Base-by-base conservation (phyloP, 495 filamentous ascomycete genomes). In the Trichoderma reesei region DNA sequence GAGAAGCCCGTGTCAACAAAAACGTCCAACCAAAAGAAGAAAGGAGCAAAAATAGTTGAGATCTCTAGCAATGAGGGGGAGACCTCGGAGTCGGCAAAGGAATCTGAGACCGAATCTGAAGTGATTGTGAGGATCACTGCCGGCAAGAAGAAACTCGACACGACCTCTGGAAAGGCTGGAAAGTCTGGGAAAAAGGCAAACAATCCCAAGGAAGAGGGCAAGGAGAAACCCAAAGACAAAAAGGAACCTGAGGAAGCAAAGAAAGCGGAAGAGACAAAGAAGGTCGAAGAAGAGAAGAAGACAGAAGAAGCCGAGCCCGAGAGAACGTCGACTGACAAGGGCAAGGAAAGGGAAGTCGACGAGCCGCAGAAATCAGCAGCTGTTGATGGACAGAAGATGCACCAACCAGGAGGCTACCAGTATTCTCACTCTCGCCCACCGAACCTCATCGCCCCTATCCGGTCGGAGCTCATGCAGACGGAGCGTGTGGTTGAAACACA, bases 401-500 rank as follows among this genome's bases (percentile, higher is more conserved):
- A 39, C 0, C 61, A 63, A 31, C 36, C 41, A 16, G 60, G 64
- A 34, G 56, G 54, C 18, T 62, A 61, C 60, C 48, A 65, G 6
- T 61, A 63, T 34, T 59, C 65, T 1, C 20, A 64, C 5, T 59
- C 60, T 7, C 67, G 63, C 16, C 68, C 71, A 8, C 65, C 67
- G 0, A 67, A 73, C 59, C 69, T 75, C 62, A 70, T 80, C 44
- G 59, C 74, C 62, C 74, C 74, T 34, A 59, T 67, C 41, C 68
- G 72, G n/a, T 67, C 74, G 38, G 69, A 73, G 11, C 71, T 78
- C 8, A 48, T 82, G 26, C 67, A 77, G 26, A 67, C 79, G 7
- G 80, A 82, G 65, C 78, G 81, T 61, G 66, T 71, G 9, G 63
- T 79, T 7, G 75, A 81, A 42, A 65, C 67, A 0, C 63, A 69